These are phyloP conservation scores for Alternaria atra DNA, from an alignment of 2,329 filamentous ascomycete genomes.

Conservation along the genomic window DNA sequence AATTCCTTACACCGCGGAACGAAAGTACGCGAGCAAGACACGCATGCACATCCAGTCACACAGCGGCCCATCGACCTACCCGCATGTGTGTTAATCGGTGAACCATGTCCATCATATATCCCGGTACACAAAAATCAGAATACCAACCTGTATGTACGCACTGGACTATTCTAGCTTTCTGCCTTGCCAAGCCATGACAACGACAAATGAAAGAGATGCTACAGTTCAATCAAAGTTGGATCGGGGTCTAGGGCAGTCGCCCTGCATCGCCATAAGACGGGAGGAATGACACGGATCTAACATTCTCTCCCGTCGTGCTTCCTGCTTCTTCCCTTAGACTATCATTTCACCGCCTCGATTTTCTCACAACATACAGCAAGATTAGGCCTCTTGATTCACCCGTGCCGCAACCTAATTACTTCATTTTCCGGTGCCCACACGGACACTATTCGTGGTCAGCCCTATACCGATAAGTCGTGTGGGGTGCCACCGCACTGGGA, in stretches of 20 bases:
- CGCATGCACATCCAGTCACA: slow-evolving; percentile 19
- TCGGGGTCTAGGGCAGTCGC: slow-evolving; percentile 11
- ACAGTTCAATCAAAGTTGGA: slow-evolving; percentile 13
- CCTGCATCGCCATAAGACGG: slow-evolving; percentile 26
- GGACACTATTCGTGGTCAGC: slow-evolving; percentile 28
- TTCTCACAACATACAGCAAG: slow-evolving; percentile 11
- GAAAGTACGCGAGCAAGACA: slow-evolving; percentile 13
- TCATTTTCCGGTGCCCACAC: slow-evolving; percentile 11
- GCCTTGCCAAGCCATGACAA: slow-evolving; percentile 19
- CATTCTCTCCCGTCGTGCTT: slow-evolving; percentile 16
- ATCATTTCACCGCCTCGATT: slow-evolving; percentile 23
- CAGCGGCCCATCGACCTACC: slow-evolving; percentile 6
- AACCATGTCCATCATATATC: slow-evolving; percentile 8
- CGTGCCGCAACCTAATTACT: slow-evolving; percentile 16
- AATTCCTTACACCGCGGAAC: slow-evolving; percentile 7
- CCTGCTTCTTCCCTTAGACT: slow-evolving; percentile 5
- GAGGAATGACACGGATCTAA: slow-evolving; percentile 22
- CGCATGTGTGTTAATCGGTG: slow-evolving; percentile 11
- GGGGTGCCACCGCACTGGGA: slow-evolving; percentile 21
- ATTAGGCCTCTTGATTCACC: slow-evolving; percentile 12
- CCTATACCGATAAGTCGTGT: slow-evolving; percentile 29
- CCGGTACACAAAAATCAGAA: slow-evolving; percentile 8
- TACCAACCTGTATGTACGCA: slow-evolving; percentile 6
- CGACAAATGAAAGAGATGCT: slow-evolving; percentile 12
- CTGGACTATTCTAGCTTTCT: slow-evolving; percentile 17